A percentile compares a stretch with the other conserved stretches of the same genome.
Conservation (phyloP, 1,284 basidiomycete genomes). For the Cutaneotrichosporon sp. region DNA sequence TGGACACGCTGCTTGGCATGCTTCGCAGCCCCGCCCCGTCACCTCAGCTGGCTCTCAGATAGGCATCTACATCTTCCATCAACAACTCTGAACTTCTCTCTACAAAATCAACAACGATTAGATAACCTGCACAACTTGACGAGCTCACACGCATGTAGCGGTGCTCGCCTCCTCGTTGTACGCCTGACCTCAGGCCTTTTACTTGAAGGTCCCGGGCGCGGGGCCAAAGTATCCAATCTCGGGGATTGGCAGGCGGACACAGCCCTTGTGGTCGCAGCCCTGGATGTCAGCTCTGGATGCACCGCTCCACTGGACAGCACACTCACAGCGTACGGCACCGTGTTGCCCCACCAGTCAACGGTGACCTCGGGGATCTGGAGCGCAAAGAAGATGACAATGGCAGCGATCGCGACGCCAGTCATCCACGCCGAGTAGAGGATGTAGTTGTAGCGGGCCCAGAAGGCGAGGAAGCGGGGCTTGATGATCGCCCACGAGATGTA, state of each 20-base stretch:
- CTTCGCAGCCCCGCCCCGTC: no score
- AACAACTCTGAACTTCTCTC: no score
- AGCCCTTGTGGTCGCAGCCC: constrained; percentile 20
- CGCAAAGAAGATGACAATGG: constrained; percentile 45
- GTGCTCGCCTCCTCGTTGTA: no score
- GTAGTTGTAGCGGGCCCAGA: constrained; percentile 51
- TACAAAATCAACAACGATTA: no score
- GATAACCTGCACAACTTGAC: no score
- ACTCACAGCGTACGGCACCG: constrained; percentile 4
- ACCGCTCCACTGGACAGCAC: background rate
- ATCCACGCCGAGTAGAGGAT: constrained; percentile 45
- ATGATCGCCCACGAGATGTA: constrained; percentile 43
- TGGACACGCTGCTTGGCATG: no score
- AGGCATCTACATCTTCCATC: no score
- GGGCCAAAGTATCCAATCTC: constrained; percentile 27
- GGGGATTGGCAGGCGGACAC: constrained; percentile 14
- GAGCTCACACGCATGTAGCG: no score
- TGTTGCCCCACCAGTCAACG: constrained; percentile 33
- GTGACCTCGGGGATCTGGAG: constrained; percentile 15
- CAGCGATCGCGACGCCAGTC: constrained; percentile 45
- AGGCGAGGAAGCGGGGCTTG: constrained; percentile 36
- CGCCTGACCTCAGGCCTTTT: background rate
- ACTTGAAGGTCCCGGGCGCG: constrained; percentile 14
- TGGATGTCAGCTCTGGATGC: background rate
- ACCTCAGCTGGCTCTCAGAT: no score